Base-by-base conservation (phyloP, 108 stramenopile genomes). In the Discostella stelligeroides region DNA sequence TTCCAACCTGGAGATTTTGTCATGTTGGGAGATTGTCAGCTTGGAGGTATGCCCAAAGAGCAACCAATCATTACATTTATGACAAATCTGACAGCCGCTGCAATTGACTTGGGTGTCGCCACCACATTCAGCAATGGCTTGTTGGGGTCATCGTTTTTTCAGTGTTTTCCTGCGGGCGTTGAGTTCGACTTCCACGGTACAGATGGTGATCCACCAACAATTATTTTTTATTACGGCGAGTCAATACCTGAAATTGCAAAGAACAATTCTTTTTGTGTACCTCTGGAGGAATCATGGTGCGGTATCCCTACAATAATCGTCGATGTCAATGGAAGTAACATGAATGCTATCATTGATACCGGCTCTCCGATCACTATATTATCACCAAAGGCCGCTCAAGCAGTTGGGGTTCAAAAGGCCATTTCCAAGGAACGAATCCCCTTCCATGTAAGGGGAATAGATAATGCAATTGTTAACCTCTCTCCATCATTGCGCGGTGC, bases 361-460 rank as follows among this genome's bases (percentile, higher is more conserved):
- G 73, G 73, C 4, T 49, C 57, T 20, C 73, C 73, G 7, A 68
- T 68, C 27, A 58, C 73, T n/a, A 59, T 74, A 4, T 15, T 74
- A 23, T 60, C 24, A 12, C 55, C 66, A 8, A 0, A 25, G 9
- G 66, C 42, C 24, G 73, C 73, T 14, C 6, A 23, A 25, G 66
- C 59, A 3, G 37, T 41, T 7, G 73, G 73, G 11, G 28, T 74
- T 24, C 47, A 60, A 47, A 57, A 6, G 15, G 39, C 15, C 2
- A 14, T 14, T 14, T 50, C 48, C 1, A 50, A 92, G 73, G 80
- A 97, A 90, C 82, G 86, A 79, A 82, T 84, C 79, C 91, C 92
- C 48, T 75, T 99, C 83, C 97, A 97, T 84, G 86, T 97, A 68
- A 80, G 92, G 86, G 96, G 95, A 37, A 85, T 97, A 45, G 93